Evolutionary conservation across 1,284 basidiomycete species (phyloP), one percentile per base, ranked within the genome.

Genomic region (Sporisorium reilianum): DNA sequence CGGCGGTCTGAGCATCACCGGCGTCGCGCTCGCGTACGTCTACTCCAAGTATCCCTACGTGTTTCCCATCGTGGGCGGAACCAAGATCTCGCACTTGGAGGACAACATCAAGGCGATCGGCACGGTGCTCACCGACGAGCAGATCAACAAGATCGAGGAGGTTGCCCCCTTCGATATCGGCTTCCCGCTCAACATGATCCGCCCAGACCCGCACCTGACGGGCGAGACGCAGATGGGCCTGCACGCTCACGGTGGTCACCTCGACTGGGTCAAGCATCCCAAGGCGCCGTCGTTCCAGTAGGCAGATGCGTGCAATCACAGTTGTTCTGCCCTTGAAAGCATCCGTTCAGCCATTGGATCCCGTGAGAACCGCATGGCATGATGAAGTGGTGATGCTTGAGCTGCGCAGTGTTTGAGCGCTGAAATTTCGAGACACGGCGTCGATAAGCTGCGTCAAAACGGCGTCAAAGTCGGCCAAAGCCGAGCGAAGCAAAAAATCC

Each of bases 171-270:
- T 83, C 69, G 69, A 84, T 3, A 38, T 63, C n/a, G 80, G 80
- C 10, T 84, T 83, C 77, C 82, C 82, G 5, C 40, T 67, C 28
- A 64, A 32, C 52, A 64, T 79, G 52, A 62, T 75, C 41, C 30
- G 57, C 6, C 3, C 30, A 16, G 66, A 71, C 25, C 64, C 77
- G 12, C 71, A 74, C 34, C 20, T 64, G 23, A 56, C 58, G 3
- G 74, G 75, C 7, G 26, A 58, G 60, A 68, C 71, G 25, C 25
- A 61, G 30, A 28, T 64, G 8, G 38, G 38, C 3, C 26, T 74
- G 4, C 57, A 51, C 12, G 71, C 49, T 45, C 71, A 74, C 48
- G 71, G 65, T 30, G 71, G 71, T 36, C 71, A 74, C 32, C 18
- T 74, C 34, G 71, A 74, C 56, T 74, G 71, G 71, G 71, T 74